A percentile compares a stretch with the other conserved stretches of the same genome.
phyloP scores from a whole-genome alignment of 2,329 filamentous ascomycete genomes.

The Scytalidium lignicola region DNA sequence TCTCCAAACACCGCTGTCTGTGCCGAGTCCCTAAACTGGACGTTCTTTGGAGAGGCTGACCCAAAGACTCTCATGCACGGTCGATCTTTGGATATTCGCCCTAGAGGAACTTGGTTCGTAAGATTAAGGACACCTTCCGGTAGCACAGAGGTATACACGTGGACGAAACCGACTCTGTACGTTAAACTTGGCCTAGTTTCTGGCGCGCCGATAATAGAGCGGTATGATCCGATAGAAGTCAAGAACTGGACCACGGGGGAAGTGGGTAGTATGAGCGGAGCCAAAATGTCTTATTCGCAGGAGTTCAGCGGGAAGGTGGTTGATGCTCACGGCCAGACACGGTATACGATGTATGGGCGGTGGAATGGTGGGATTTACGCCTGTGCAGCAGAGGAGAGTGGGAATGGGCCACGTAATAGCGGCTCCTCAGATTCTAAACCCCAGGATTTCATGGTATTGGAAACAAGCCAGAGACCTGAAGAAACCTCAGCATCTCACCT shows the following conservation, averaged over 20 bases:
- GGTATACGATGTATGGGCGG: slow-evolving; percentile 84
- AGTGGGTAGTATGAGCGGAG: slow-evolving; percentile 76
- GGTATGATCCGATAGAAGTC: slow-evolving; percentile 94
- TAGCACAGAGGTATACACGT: slow-evolving; percentile 84
- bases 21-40: slow-evolving; percentile 90
- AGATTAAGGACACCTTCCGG: slow-evolving; percentile 71
- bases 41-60: slow-evolving; percentile 93
- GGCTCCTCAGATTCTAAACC: slow-evolving; percentile 43
- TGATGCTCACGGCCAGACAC: slow-evolving; percentile 69
- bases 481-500: slow-evolving; percentile 76
- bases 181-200: slow-evolving; percentile 94
- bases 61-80: slow-evolving; percentile 97
- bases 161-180: slow-evolving; percentile 98
- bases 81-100: slow-evolving; percentile 95
- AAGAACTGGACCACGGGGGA: slow-evolving; percentile 97
- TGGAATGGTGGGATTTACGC: slow-evolving; percentile 99
- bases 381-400: slow-evolving; percentile 85
- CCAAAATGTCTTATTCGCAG: slow-evolving; percentile 90
- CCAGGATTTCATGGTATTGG: slow-evolving; percentile 87
- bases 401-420: slow-evolving; percentile 64
- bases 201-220: slow-evolving; percentile 92
- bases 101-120: slow-evolving; percentile 94
- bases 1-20: slow-evolving; percentile 89
- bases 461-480: slow-evolving; percentile 72
- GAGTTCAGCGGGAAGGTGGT: slow-evolving; percentile 82